Evolutionary conservation across 148 eudicot species (phyloP).

Genomic region (Arbutus unedo): DNA sequence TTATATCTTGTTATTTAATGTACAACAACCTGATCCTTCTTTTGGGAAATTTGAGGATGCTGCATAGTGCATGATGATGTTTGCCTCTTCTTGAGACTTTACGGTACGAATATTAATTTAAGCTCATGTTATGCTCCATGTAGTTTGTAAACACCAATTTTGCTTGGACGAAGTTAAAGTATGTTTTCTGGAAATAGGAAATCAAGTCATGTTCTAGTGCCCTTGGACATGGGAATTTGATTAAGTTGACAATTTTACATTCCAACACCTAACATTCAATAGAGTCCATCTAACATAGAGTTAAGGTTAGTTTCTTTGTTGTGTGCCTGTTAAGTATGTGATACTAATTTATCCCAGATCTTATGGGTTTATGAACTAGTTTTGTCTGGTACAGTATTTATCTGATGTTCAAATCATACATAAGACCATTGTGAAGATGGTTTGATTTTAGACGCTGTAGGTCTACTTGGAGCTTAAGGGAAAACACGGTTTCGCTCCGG

Average conservation of each 20-base stretch:
- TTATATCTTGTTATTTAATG: neutral
- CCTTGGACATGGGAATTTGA: neutral
- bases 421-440: neutral
- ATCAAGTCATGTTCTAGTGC: neutral
- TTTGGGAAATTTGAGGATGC: neutral
- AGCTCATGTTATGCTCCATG: neutral
- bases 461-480: neutral
- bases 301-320: neutral
- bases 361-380: neutral
- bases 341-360: neutral
- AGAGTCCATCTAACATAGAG: neutral
- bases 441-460: neutral
- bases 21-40: neutral
- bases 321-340: neutral
- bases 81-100: neutral
- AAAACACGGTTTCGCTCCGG: neutral
- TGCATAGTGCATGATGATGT: neutral
- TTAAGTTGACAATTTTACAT: neutral
- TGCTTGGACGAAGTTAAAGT: neutral
- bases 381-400: neutral
- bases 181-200: neutral
- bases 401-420: neutral
- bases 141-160: conserved; percentile 1
- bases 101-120: neutral
- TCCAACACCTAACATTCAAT: neutral